Evolutionary conservation across 202 grass and related monocot genomes (phyloP).

Genomic region (Panicum hallii): DNA sequence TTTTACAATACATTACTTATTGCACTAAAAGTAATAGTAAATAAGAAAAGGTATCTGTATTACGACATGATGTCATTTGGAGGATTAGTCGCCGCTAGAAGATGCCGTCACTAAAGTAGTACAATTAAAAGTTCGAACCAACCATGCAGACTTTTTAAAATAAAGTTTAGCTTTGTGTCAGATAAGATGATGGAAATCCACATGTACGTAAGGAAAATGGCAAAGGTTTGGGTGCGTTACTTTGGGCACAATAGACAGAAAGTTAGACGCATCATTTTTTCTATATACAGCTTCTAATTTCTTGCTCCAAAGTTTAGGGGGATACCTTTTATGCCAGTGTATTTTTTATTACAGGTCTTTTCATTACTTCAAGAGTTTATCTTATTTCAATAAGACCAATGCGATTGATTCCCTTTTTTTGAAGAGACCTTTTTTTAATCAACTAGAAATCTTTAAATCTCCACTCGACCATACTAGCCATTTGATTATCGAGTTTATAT

Average conservation of each 20-base stretch:
- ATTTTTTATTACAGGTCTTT: not conserved
- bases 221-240: not conserved
- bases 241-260: not conserved
- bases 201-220: not conserved
- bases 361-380: not conserved
- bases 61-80: too few relatives aligned
- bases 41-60: too few relatives aligned
- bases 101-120: not conserved
- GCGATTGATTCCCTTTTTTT: not conserved
- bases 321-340: not conserved
- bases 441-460: not conserved
- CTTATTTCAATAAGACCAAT: not conserved
- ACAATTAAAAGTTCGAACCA: not conserved
- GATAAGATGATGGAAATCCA: not conserved
- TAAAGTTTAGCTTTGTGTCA: not conserved
- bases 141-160: not conserved
- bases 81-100: not conserved
- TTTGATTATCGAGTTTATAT: not conserved
- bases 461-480: not conserved
- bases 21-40: too few relatives aligned
- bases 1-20: too few relatives aligned
- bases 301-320: slow-evolving; percentile 4
- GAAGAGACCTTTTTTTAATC: not conserved
- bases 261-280: not conserved
- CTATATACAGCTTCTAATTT: not conserved